Base-by-base conservation (phyloP, 768 basidiomycete genomes). In the Xerocomellus amylosporus region DNA sequence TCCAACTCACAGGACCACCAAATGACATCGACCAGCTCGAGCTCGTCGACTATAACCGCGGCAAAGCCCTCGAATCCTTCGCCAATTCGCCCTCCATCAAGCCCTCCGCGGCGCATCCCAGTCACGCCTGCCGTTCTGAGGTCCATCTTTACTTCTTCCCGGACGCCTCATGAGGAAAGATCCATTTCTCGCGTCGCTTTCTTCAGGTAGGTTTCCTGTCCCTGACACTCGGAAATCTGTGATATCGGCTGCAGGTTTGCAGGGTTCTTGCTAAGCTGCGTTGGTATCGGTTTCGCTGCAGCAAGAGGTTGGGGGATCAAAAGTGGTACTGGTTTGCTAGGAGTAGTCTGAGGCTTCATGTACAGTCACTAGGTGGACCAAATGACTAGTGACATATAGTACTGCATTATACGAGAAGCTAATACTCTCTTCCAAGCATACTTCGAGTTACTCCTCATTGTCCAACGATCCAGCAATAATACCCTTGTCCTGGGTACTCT, bases 61-160 rank as follows among this genome's bases (percentile, higher is more conserved):
- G 75, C 78, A 10, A 65, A 54, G 20, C 58, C 49, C 19, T 46
- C 62, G 55, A 42, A 74, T 64, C 51, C 66, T 53, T 52, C 62
- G 53, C 46, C 64, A 68, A 54, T 64, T 58, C 75, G 69, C 20
- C 79, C 68, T 40, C 77, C 73, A 15, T 74, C 79, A 13, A 64
- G 75, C 20, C 77, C 81, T 56, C 64, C 79, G 19, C 83, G 81
- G 54, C 81, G 87, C 24, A 87, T 93, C 47, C 90, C 90, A 51
- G 88, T 93, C 19, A 92, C 90, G 0, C 90, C 90, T 10, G 86
- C 87, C 10, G 85, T 89, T 1, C 68, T 93, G 54, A 79, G 90
- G 38, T 86, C 88, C 47, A 93, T 93, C 61, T 93, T 93, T 69
- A 83, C 91, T 26, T 93, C 90, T 13, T 93, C 90, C 20, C 82